phyloP scores from a whole-genome alignment of 2,329 filamentous ascomycete species.

The Fusarium beomiforme region DNA sequence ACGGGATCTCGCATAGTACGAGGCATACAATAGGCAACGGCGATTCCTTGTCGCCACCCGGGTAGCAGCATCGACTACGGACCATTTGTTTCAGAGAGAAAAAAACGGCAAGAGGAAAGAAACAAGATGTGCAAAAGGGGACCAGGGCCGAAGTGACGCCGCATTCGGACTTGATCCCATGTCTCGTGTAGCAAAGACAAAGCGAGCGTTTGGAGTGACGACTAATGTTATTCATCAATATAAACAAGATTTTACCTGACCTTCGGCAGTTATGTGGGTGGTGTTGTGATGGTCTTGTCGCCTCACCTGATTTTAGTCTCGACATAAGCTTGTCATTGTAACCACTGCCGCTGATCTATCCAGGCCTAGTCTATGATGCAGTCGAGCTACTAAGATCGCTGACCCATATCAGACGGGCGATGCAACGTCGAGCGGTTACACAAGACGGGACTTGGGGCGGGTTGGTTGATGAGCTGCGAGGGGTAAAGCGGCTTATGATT shows the following conservation, averaged over 20 bases:
- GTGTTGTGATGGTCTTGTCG: neutral
- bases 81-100: constrained; percentile 16
- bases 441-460: constrained; percentile 27
- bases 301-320: neutral
- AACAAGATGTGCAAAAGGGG: neutral
- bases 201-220: constrained; percentile 6
- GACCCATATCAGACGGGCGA: neutral
- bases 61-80: constrained; percentile 19
- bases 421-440: constrained; percentile 24
- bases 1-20: constrained; percentile 39
- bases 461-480: constrained; percentile 15
- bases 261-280: neutral
- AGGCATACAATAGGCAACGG: constrained; percentile 22
- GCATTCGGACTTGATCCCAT: constrained; percentile 30
- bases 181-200: constrained; percentile 16
- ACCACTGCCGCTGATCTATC: neutral
- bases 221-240: constrained; percentile 15
- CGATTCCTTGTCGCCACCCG: constrained; percentile 11
- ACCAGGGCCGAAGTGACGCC: constrained; percentile 36
- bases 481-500: constrained; percentile 23
- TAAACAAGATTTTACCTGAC: constrained; percentile 1
- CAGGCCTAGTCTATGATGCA: neutral
- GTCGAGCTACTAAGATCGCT: neutral
- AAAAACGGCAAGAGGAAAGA: neutral
- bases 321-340: neutral